phyloP scores from a whole-genome alignment of 352 stramenopile genomes.

The Globisporangium perplexum region DNA sequence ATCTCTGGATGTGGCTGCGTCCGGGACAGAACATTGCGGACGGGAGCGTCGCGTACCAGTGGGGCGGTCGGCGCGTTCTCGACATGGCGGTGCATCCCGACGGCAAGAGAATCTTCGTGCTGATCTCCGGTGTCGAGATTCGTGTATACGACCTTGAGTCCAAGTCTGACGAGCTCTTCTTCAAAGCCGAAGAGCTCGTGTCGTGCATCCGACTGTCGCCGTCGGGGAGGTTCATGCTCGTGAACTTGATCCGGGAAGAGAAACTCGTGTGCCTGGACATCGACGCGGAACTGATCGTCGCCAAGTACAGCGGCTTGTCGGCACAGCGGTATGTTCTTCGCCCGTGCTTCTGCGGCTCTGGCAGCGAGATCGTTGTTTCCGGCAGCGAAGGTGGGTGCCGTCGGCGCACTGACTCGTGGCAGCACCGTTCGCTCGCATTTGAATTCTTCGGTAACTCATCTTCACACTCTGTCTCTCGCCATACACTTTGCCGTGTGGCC shows the following conservation, averaged over 20 bases:
- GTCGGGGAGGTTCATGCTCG: conserved; percentile 38
- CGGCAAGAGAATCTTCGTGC: conserved; percentile 46
- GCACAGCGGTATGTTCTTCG: conserved; percentile 61
- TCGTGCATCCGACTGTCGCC: conserved; percentile 46
- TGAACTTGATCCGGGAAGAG: conserved; percentile 62
- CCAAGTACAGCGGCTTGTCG: conserved; percentile 46
- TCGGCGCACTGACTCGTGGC: neutral
- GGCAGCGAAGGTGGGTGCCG: conserved; percentile 60
- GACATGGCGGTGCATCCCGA: conserved; percentile 54
- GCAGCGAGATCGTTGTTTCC: conserved; percentile 48
- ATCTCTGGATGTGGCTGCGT: neutral
- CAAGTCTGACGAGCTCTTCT: conserved; percentile 56
- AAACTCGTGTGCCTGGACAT: conserved; percentile 53
- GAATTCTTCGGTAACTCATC: neutral
- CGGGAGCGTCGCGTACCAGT: conserved; percentile 52
- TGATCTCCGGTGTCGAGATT: conserved; percentile 50
- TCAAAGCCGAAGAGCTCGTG: conserved; percentile 47
- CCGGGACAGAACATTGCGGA: conserved; percentile 39
- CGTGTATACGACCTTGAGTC: conserved; percentile 50
- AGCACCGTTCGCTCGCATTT: neutral
- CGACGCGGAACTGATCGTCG: conserved; percentile 29
- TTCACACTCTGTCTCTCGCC: too few species aligned
- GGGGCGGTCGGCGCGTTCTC: conserved; percentile 54
- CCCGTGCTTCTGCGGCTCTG: conserved; percentile 48
- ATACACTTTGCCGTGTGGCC: neutral